Base-by-base conservation (phyloP, 345 rosid genomes). In the Viola odorata region DNA sequence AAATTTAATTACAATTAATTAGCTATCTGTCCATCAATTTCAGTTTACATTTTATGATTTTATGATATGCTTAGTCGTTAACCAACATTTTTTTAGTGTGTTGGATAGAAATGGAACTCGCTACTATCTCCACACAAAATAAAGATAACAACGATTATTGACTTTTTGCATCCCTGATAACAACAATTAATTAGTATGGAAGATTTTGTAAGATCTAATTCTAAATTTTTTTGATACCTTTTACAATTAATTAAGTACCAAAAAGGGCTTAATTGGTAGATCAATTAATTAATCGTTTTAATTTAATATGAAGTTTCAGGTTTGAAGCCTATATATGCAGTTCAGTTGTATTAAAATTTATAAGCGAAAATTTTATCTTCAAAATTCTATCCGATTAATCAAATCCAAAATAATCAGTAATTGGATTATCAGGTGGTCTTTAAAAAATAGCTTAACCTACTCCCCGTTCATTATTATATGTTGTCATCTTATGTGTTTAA, bases 131-230 rank as follows among this genome's bases (percentile, higher is more conserved):
- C 10, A 41, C 3, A 23, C 50, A 37, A 37, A 23, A 23, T 23
- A 23, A 23, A 23, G 32, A n/a, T 14, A 32, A 23, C 2, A 5
- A 41, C 8, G 12, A 42, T 42, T 5, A 11, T 65, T 65, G 68
- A 56, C 61, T 53, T 41, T 5, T 37, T 10, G 17, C 42, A 16
- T 7, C 7, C 9, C 42, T 15, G 32, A 1, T 23, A 0, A 23
- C 17, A 2, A 15, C 50, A 55, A 58, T 45, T 63, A 49, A 58
- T 49, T 51, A 17, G 37, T 11, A 10, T 23, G 1, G 15, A 67
- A 61, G 71, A 68, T 68, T 53, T 64, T 61, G 59, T 14, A 51
- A 61, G 76, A 71, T 67, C 57, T 63, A 67, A 60, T 23, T 23
- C 32, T 23, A 23, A 23, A 23, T 23, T 23, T 23, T 23, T 23